Base-by-base conservation (phyloP, 345 rosid genomes). In the Kandelia obovata region DNA sequence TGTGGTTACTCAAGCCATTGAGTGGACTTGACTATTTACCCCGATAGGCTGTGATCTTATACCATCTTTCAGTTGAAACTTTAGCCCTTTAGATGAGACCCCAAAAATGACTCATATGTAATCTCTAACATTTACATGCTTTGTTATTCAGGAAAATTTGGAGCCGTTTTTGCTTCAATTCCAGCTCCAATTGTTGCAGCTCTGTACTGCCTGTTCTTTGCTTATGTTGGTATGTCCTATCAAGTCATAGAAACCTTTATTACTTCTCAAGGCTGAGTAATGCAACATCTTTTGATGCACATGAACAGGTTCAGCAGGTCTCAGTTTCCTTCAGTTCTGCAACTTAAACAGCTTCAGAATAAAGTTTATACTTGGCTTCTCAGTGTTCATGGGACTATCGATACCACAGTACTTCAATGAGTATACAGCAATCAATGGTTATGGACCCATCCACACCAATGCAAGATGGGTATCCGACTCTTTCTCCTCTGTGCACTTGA, bases 371-470 rank as follows among this genome's bases (percentile, higher is more conserved):
- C 73, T 77, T 23, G 77, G 80, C 21, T 77, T 72, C 73, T 77
- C 80, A 31, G 27, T 77, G 32, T 77, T 72, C 76, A 77, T 77
- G 80, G 80, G 80, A 26, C 46, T 72, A 35, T 77, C 80, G 16
- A 77, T 77, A 52, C 80, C 80, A 58, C 80, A 77, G 32, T 77
- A 77, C 73, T 77, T 77, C 73, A 77, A 77, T 0, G 80, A 77
- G 55, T 77, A 77, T 76, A 77, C 80, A n/a, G 80, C 74, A 7
- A 69, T 72, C 6, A 64, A 77, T 58, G 80, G 80, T 61, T 77
- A 77, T 15, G 74, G 80, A 19, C 80, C 80, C 0, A 74, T 77
- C 58, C 80, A 72, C 67, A 77, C 80, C 32, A 70, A 67, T 19
- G 80, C 80, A 13, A 77, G 80, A 77, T 77, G 80, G 80, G 80